Evolutionary conservation across 192 early-diverging fungal species (phyloP), one percentile per base, ranked within the genome.

Genomic region (Entophlyctis luteolus): DNA sequence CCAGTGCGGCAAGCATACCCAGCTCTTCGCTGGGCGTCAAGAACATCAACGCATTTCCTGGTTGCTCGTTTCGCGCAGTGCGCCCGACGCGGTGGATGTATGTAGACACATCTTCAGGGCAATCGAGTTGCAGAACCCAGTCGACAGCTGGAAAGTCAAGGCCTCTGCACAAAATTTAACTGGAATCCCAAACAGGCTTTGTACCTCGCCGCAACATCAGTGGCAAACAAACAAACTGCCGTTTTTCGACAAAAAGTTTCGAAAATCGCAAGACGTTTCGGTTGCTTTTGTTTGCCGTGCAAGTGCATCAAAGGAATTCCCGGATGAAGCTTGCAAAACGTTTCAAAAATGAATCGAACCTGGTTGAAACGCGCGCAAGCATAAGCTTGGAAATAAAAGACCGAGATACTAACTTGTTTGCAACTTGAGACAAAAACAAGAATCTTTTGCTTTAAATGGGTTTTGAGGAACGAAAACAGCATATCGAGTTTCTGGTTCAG

Each of bases 71-170:
- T 59, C 97, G 89, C 6, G 97, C 97, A 18, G 97, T 99, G 48
- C 97, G 88, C 1, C 97, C 97, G 3, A 97, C 97, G 48, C 97
- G 90, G 71, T 99, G 97, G 74, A 99, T 92, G 78, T 99, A 98
- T 1, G 95, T 99, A 48, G 86, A 91, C 36, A 89, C 88, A 79
- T 96, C 91, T 72, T 98, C 97, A 38, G 97, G 97, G 55, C 93
- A 95, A 73, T 99, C 97, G 48, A 96, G 68, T 63, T 99, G 97
- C 39, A 99, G 84, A 32, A 99, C 97, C 97, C 97, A 99, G 74
- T 99, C 92, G 3, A 99, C 95, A 12, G 93, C 89, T 0, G 97
- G 95, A 69, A 99, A 96, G 77, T 99, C 97, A 35, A 99, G 79
- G 27, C 97, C 97, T 67, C 76, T 68, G 28, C n/a, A 31, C 23